Evolutionary conservation across 1,284 basidiomycete genomes (phyloP).

Genomic region (Chalciporus sp.): DNA sequence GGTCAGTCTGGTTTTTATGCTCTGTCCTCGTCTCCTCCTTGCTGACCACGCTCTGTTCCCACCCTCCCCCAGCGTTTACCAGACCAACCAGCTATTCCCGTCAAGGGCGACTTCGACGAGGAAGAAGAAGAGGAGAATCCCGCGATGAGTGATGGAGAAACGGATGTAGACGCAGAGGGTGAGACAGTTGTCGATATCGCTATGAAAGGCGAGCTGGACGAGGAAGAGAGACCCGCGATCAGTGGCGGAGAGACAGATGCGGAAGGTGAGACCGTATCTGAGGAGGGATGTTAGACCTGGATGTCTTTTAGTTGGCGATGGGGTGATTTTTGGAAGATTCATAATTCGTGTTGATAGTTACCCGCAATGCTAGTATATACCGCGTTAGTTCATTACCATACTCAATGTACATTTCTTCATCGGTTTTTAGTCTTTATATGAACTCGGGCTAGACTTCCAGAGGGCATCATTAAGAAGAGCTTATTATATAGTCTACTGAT

Average conservation of each 20-base stretch:
- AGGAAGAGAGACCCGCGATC: conserved; percentile 4
- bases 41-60: neutral
- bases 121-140: conserved; percentile 7
- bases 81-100: conserved; percentile 58
- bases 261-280: neutral
- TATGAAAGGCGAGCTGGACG: neutral
- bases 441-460: neutral
- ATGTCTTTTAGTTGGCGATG: neutral
- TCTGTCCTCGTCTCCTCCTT: neutral
- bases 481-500: too few species aligned
- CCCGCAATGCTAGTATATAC: conserved; percentile 1
- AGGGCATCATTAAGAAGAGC: neutral
- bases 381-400: neutral
- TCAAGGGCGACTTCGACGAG: conserved; percentile 29
- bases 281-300: neutral
- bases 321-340: neutral
- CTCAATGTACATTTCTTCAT: neutral
- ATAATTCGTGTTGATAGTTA: neutral
- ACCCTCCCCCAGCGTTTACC: conserved; percentile 51
- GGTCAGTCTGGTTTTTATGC: conserved; percentile 40
- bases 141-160: too few species aligned
- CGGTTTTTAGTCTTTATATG: neutral
- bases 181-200: neutral
- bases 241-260: conserved; percentile 13
- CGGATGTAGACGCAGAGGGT: too few species aligned